Conservation (phyloP, 495 filamentous ascomycete species). For the Astrothelium macrocarpum region DNA sequence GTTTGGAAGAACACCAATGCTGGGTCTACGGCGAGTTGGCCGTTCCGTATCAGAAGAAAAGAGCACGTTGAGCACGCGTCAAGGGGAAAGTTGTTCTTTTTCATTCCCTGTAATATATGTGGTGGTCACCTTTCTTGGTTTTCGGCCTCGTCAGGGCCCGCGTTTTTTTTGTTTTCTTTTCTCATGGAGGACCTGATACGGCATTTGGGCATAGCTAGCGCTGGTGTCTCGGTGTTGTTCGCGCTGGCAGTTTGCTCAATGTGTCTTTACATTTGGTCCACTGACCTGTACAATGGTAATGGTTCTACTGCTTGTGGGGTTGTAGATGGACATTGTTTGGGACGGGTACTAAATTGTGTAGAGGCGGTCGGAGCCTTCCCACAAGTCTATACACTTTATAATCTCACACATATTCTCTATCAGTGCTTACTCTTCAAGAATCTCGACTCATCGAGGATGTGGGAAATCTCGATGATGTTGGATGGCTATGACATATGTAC, state of each 20-base stretch:
- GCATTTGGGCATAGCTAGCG: conserved; percentile 4
- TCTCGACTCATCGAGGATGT: no score
- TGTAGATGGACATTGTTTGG: neutral
- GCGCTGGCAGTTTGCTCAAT: neutral
- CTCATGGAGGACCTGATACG: neutral
- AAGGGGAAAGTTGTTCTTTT: neutral
- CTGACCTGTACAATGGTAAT: neutral
- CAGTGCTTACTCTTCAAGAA: no score
- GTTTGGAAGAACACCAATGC: no score
- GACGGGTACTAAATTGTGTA: neutral
- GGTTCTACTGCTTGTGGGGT: neutral
- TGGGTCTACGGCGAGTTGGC: no score
- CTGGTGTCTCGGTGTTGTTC: conserved; percentile 1
- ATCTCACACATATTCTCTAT: neutral
- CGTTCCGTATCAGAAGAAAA: no score
- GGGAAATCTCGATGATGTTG: no score
- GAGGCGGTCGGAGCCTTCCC: neutral
- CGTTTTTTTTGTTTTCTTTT: neutral
- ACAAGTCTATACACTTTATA: neutral
- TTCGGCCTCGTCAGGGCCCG: neutral
- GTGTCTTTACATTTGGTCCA: neutral
- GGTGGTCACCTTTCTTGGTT: neutral
- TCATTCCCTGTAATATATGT: conserved; percentile 5
- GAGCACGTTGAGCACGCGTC: neutral
- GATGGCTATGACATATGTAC: no score